Evolutionary conservation across 2,329 filamentous ascomycete species (phyloP).

Genomic region (Polychaeton citri): DNA sequence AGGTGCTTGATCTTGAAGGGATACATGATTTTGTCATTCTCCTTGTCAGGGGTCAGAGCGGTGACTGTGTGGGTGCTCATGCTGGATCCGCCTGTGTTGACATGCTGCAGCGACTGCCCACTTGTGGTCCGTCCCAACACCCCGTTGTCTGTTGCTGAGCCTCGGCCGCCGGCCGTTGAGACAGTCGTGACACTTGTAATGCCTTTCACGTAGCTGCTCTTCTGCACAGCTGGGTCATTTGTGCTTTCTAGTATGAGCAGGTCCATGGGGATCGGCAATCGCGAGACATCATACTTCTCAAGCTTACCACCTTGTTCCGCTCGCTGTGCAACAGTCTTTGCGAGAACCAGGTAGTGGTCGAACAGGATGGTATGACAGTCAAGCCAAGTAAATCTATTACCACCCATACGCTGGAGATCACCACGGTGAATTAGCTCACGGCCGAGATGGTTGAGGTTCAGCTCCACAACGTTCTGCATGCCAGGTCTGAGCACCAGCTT

Average conservation of each 20-base stretch:
- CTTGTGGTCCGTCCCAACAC: conserved; percentile 36
- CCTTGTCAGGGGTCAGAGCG: conserved; percentile 43
- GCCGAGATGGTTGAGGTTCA: conserved; percentile 89
- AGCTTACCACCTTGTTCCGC: conserved; percentile 64
- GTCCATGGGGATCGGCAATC: conserved; percentile 93
- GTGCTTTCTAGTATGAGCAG: conserved; percentile 82
- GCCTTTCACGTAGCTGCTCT: conserved; percentile 56
- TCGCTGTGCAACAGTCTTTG: conserved; percentile 56
- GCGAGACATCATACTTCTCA: conserved; percentile 80
- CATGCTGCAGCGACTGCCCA: conserved; percentile 45
- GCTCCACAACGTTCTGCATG: conserved; percentile 66
- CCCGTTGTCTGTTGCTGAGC: conserved; percentile 27
- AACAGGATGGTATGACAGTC: conserved; percentile 90
- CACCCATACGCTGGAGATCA: conserved; percentile 77
- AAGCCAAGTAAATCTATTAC: conserved; percentile 81
- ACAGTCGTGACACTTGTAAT: conserved; percentile 54
- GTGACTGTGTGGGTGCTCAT: conserved; percentile 33
- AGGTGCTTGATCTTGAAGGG: conserved; percentile 95
- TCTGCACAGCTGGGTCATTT: conserved; percentile 81
- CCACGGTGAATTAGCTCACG: conserved; percentile 80
- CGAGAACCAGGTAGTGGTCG: conserved; percentile 89
- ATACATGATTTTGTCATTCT: conserved; percentile 70
- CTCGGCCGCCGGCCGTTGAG: conserved; percentile 28
- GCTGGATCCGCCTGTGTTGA: conserved; percentile 51
- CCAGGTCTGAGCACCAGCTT: conserved; percentile 77